Evolutionary conservation across 495 filamentous ascomycete genomes (phyloP).

Genomic region (Penicillium egyptiacum): DNA sequence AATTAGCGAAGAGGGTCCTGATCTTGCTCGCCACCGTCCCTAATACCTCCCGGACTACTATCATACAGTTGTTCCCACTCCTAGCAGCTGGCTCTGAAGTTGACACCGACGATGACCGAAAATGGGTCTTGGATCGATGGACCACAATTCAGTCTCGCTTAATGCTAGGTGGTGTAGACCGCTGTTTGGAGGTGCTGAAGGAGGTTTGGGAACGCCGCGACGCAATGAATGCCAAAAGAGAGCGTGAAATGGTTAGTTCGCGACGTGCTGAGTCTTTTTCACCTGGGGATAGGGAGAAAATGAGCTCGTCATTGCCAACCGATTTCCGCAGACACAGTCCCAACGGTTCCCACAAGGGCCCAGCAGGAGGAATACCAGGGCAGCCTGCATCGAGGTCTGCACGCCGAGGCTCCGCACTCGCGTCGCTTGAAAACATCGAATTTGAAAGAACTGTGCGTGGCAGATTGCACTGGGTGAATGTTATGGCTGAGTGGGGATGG

Average conservation of each 20-base stretch:
- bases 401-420: constrained; percentile 33
- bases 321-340: constrained; percentile 12
- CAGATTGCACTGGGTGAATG: constrained; percentile 70
- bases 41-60: constrained; percentile 60
- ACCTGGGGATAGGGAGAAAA: constrained; percentile 10
- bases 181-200: constrained; percentile 73
- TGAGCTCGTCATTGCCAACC: constrained; percentile 11
- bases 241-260: constrained; percentile 17
- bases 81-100: constrained; percentile 72
- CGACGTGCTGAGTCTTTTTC: constrained; percentile 18
- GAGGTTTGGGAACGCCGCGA: constrained; percentile 68
- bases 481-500: constrained; percentile 80
- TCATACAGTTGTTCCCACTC: constrained; percentile 77
- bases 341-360: constrained; percentile 16
- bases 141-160: constrained; percentile 60
- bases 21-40: constrained; percentile 64
- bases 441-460: constrained; percentile 67
- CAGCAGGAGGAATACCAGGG: constrained; percentile 4
- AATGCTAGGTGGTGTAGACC: constrained; percentile 71
- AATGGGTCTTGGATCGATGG: constrained; percentile 72
- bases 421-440: constrained; percentile 53
- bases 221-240: constrained; percentile 37
- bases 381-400: constrained; percentile 8
- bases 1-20: constrained; percentile 63
- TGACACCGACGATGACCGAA: constrained; percentile 56